Evolutionary conservation across 208 protist species (phyloP), one percentile per base, ranked within the genome.

Genomic region (Histomonas meleagridis): DNA sequence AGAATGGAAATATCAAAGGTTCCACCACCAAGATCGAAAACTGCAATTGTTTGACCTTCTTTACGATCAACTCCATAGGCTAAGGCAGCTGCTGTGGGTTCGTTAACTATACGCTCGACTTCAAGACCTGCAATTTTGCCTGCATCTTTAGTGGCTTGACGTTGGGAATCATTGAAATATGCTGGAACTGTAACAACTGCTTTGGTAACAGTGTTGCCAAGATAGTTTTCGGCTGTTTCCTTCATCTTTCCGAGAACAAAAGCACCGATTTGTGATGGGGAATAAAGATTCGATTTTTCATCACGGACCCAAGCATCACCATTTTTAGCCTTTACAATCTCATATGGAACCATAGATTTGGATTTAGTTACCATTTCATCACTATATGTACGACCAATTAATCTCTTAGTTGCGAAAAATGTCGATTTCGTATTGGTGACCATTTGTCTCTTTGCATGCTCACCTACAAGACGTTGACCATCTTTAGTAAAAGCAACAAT

Each of bases 1-100:
- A 99, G 95, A 91, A 99, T 96, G 9, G 97, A 98, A 91, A 99
- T 95, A 95, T 99, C 98, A 94, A 99, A 99, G 23, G 97, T 99
- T 91, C 97, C 97, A 92, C 97, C 97, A 91, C 97, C 97, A 23
- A 96, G 91, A 91, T 95, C 95, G 91, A 93, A 96, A 26, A 96
- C 95, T 14, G 93, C 92, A 43, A 95, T 92, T 23, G 92, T 91
- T 90, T 95, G 92, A 4, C 76, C 76, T 81, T 62, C 92, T 26
- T 94, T 93, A 57, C 69, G 40, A 48, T 95, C 94, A 28, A 96
- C 72, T 40, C 95, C 95, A 92, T 96, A 96, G 14, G 95, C 95
- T 21, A 96, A 91, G 49, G 94, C 92, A 10, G 95, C 95, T 28
- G 95, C 95, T 1, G 95, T 96, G 16, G 95, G 95, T 92, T 95